Percentiles rank a stretch among this genome's conserved stretches.
Conservation (phyloP, 371 early-diverging fungal genomes). For the Haplosporangium sp. region DNA sequence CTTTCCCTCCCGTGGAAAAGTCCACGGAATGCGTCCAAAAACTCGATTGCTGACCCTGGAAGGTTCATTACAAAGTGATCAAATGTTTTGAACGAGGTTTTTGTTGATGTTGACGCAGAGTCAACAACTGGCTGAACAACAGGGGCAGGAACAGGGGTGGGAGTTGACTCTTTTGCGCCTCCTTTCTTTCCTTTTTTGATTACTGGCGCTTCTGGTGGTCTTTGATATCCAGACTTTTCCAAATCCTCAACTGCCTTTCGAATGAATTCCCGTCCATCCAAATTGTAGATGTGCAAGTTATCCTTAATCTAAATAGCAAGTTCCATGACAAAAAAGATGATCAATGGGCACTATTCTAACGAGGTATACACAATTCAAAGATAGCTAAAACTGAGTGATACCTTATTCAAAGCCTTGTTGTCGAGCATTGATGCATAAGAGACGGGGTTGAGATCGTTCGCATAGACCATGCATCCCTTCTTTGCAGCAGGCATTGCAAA, state of each 20-base stretch:
- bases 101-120: slow-evolving; percentile 24
- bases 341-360: too few relatives aligned
- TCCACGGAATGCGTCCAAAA: slow-evolving; percentile 86
- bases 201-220: slow-evolving; percentile 21
- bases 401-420: slow-evolving; percentile 90
- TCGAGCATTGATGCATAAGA: slow-evolving; percentile 86
- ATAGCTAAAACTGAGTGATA: slow-evolving; percentile 27
- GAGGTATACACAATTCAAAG: neutral
- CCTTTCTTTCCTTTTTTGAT: slow-evolving; percentile 26
- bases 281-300: slow-evolving; percentile 82
- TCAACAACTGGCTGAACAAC: slow-evolving; percentile 9
- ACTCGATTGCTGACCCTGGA: slow-evolving; percentile 96
- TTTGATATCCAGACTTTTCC: slow-evolving; percentile 41
- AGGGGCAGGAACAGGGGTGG: slow-evolving; percentile 9
- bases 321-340: neutral
- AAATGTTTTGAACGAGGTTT: slow-evolving; percentile 75
- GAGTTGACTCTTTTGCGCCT: slow-evolving; percentile 9
- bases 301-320: slow-evolving; percentile 56
- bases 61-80: slow-evolving; percentile 98
- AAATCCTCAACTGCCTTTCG: slow-evolving; percentile 72
- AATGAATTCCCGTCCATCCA: slow-evolving; percentile 95
- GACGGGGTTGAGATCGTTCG: slow-evolving; percentile 98
- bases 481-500: slow-evolving; percentile 97
- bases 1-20: slow-evolving; percentile 67
- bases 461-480: slow-evolving; percentile 88